Evolutionary conservation across 495 filamentous ascomycete genomes (phyloP).

Genomic region (Aspergillus campestris): DNA sequence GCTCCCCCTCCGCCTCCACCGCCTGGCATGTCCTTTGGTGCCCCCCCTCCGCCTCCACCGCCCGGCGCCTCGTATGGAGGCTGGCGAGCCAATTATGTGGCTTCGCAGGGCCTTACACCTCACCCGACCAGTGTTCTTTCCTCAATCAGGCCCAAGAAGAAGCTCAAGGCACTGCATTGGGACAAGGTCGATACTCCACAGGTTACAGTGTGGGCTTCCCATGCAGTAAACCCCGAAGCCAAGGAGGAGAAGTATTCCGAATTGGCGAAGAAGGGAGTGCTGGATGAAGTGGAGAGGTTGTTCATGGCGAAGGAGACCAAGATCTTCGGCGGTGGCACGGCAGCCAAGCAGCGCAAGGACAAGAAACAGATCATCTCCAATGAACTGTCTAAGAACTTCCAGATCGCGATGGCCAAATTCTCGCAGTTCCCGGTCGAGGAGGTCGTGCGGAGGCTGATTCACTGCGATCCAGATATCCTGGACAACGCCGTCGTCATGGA

Average conservation of each 20-base stretch:
- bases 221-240: conserved; percentile 69
- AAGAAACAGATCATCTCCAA: conserved; percentile 96
- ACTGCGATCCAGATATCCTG: conserved; percentile 85
- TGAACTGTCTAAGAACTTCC: conserved; percentile 83
- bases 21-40: conserved; percentile 25
- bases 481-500: conserved; percentile 97
- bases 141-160: conserved; percentile 90
- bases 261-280: conserved; percentile 81
- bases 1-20: conserved; percentile 53
- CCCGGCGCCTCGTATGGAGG: conserved; percentile 50
- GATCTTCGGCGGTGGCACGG: conserved; percentile 58
- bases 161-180: conserved; percentile 98
- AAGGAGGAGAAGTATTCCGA: conserved; percentile 95
- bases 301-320: conserved; percentile 98
- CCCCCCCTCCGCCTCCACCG: conserved; percentile 52
- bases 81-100: conserved; percentile 39
- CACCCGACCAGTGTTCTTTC: conserved; percentile 49
- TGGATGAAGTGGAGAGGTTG: conserved; percentile 94
- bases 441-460: conserved; percentile 85
- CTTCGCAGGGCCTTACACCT: conserved; percentile 33
- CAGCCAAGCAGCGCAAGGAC: conserved; percentile 65
- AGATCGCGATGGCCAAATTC: conserved; percentile 89
- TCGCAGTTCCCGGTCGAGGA: conserved; percentile 71
- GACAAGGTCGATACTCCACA: conserved; percentile 94
- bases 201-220: conserved; percentile 89